Base-by-base conservation (phyloP, 1,284 basidiomycete genomes). In the Quambalaria eucalypti region DNA sequence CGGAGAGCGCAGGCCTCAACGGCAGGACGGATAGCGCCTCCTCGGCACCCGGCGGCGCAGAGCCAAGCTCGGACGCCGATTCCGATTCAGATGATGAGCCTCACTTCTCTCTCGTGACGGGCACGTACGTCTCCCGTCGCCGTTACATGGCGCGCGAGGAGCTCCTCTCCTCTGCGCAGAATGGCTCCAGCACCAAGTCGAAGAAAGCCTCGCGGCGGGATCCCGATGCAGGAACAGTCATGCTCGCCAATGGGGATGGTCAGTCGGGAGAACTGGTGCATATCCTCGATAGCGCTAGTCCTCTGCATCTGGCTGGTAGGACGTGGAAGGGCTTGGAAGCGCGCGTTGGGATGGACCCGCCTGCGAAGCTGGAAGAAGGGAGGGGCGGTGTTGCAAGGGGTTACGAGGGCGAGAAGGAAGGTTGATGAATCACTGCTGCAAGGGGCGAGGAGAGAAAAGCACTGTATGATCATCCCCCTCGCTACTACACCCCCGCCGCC, bases 301-400 rank as follows among this genome's bases (percentile, higher is more conserved):
- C 67, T 50, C 80, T 84, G 68, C 88, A 86, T 71, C 76, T 90
- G 8, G 82, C 84, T 47, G 77, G 78, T 25, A 80, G 91, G 28
- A 83, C 82, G 0, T 98, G 87, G 78, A 83, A 82, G 54, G 95
- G 93, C 0, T 79, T 98, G 10, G 92, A 97, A 62, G 79, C 83
- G 28, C 81, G 87, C 9, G 69, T 87, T 14, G 91, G 90, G 0
- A 78, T 87, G 73, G 88, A 93, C 68, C 82, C 81, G 8, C 90
- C 92, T 0, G 83, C 87, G 58, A 70, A 84, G 47, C 77, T 98
- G 52, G 89, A 96, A 77, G 85, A 93, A 76, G 93, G 90, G 1
- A 79, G 89, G 55, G 87, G 82, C 62, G 93, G 93, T 3, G 87
- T 95, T 50, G 91, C 93, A 29, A 82, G 86, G 61, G 88, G 87